phyloP scores from a whole-genome alignment of 176 grass and related monocot genomes.

The Musa itinerans region DNA sequence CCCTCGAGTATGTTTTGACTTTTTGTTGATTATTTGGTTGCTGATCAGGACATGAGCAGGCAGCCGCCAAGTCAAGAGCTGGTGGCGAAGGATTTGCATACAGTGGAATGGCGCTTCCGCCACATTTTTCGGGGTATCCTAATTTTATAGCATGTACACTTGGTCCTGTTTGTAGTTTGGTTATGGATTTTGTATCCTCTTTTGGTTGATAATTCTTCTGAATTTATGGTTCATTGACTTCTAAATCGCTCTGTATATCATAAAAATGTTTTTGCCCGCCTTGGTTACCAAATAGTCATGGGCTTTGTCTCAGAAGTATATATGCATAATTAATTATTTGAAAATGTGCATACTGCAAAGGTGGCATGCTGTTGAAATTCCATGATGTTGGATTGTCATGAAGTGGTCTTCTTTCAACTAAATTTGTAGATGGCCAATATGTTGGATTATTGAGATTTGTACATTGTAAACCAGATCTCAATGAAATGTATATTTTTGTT shows the following conservation, averaged over 20 bases:
- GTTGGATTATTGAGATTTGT: neutral
- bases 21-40: slow-evolving; percentile 15
- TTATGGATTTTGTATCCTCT: too few relatives aligned
- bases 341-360: neutral
- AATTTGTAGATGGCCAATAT: neutral
- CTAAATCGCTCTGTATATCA: too few relatives aligned
- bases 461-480: too few relatives aligned
- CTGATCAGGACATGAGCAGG: slow-evolving; percentile 73
- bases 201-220: too few relatives aligned
- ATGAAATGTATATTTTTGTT: too few relatives aligned
- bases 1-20: neutral
- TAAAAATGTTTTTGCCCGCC: too few relatives aligned
- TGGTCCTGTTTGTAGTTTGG: neutral
- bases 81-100: slow-evolving; percentile 81
- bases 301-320: neutral
- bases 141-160: neutral
- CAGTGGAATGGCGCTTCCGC: slow-evolving; percentile 82
- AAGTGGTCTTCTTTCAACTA: neutral
- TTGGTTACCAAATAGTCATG: neutral
- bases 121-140: slow-evolving; percentile 79
- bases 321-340: neutral
- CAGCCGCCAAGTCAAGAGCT: slow-evolving; percentile 91
- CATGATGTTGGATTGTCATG: neutral
- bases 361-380: neutral
- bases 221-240: too few relatives aligned